Percentiles rank a stretch among this genome's conserved stretches.
Conservation (phyloP, 2,329 filamentous ascomycete genomes). For the Rutstroemia sp. region DNA sequence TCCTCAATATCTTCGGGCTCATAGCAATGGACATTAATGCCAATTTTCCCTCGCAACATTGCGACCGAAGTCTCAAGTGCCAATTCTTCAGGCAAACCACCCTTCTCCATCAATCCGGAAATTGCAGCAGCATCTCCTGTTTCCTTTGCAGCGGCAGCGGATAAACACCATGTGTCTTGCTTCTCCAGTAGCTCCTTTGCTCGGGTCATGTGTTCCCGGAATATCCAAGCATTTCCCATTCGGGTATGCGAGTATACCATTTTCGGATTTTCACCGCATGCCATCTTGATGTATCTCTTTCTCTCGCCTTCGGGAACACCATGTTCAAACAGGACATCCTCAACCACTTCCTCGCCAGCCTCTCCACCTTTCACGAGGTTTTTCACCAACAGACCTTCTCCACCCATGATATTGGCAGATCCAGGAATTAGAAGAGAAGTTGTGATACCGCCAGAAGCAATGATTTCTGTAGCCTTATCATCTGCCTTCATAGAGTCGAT, state of each 20-base stretch:
- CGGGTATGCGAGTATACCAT: constrained; percentile 32
- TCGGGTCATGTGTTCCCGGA: constrained; percentile 34
- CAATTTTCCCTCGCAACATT: constrained; percentile 35
- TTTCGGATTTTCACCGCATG: constrained; percentile 40
- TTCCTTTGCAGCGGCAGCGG: constrained; percentile 19
- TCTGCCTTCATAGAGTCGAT: constrained; percentile 37
- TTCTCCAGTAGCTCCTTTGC: constrained; percentile 31
- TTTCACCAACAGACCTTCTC: constrained; percentile 37
- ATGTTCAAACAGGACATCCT: constrained; percentile 36
- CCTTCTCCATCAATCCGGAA: constrained; percentile 15
- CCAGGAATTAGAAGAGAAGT: constrained; percentile 40
- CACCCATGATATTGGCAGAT: constrained; percentile 38
- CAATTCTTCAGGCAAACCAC: constrained; percentile 29
- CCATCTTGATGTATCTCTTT: constrained; percentile 38
- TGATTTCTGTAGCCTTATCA: constrained; percentile 32
- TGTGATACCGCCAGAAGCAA: constrained; percentile 39
- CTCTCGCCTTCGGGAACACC: constrained; percentile 30
- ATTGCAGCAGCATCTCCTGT: constrained; percentile 18
- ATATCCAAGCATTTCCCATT: constrained; percentile 34
- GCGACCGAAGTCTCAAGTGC: constrained; percentile 35
- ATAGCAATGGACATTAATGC: constrained; percentile 39
- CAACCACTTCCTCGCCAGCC: constrained; percentile 33
- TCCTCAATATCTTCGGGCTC: constrained; percentile 37
- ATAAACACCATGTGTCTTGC: constrained; percentile 32
- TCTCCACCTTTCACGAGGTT: constrained; percentile 32